Evolutionary conservation across 1,284 basidiomycete genomes (phyloP).

Genomic region (Pseudozyma sp.): DNA sequence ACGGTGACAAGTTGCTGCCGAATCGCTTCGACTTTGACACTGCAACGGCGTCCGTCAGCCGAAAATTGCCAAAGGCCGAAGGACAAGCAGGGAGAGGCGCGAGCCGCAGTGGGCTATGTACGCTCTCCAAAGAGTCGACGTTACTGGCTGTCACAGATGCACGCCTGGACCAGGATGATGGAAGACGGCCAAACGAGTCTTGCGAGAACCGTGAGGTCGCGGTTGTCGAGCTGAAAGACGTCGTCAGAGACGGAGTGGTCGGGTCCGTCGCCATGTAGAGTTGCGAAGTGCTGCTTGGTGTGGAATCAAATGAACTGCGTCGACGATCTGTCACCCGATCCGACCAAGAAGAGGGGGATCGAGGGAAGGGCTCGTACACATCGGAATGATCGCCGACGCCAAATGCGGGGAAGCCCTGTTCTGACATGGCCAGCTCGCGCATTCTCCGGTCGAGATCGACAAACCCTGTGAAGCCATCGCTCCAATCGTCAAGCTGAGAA

Average conservation of each 20-base stretch:
- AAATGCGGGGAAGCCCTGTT: slow-evolving; percentile 15
- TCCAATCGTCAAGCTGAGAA: slow-evolving; percentile 50
- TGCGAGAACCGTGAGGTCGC: slow-evolving; percentile 30
- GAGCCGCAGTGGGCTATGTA: slow-evolving; percentile 15
- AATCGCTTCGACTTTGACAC: not conserved
- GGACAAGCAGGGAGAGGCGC: slow-evolving; percentile 29
- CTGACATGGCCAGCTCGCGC: slow-evolving; percentile 49
- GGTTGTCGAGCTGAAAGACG: slow-evolving; percentile 18
- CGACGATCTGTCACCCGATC: slow-evolving; percentile 11
- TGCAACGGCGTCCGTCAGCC: slow-evolving; percentile 14
- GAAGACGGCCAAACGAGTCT: slow-evolving; percentile 30
- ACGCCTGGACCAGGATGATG: slow-evolving; percentile 31
- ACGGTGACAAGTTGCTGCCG: slow-evolving; percentile 2
- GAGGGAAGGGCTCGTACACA: slow-evolving; percentile 24
- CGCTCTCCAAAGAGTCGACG: slow-evolving; percentile 18
- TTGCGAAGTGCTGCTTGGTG: slow-evolving; percentile 10
- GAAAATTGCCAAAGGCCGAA: slow-evolving; percentile 37
- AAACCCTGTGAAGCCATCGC: slow-evolving; percentile 48
- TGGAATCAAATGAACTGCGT: slow-evolving; percentile 21
- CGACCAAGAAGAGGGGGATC: slow-evolving; percentile 2
- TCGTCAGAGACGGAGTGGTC: slow-evolving; percentile 13
- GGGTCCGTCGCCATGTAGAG: slow-evolving; percentile 26
- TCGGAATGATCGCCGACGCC: not conserved
- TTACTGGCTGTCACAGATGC: slow-evolving; percentile 18
- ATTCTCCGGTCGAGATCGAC: slow-evolving; percentile 50